These are phyloP conservation scores for Aspergillus chevalieri DNA, from an alignment of 2,329 filamentous ascomycete species.

Conservation along the genomic window DNA sequence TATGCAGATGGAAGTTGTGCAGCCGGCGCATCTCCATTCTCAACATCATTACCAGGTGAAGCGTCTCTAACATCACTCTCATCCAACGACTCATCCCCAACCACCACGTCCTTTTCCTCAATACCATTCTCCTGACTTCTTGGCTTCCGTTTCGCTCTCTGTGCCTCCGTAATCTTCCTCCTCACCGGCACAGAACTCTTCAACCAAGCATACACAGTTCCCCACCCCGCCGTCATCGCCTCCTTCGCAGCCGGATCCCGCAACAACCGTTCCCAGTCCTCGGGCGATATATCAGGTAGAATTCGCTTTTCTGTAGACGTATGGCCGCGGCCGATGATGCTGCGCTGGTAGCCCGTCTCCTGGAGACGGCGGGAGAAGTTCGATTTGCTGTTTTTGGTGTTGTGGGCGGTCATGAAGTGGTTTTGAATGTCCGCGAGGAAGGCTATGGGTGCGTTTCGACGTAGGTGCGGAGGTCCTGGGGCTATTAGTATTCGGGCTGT, in stretches of 20 bases:
- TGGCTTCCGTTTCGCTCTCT: too few species aligned
- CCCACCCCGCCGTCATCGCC: background rate
- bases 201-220: background rate
- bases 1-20: background rate
- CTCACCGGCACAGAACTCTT: background rate
- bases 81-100: background rate
- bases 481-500: background rate
- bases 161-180: background rate
- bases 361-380: background rate
- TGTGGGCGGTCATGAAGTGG: background rate
- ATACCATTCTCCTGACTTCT: too few species aligned
- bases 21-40: background rate
- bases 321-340: background rate
- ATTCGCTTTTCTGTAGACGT: background rate
- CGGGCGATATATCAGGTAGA: background rate
- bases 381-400: background rate
- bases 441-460: background rate
- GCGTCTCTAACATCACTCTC: background rate
- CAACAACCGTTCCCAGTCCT: background rate
- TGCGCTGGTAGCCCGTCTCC: background rate
- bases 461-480: background rate
- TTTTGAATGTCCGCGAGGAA: background rate
- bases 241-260: background rate
- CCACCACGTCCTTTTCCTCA: background rate
- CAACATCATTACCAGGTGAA: background rate